Evolutionary conservation across 2,329 filamentous ascomycete species (phyloP), one percentile per base, ranked within the genome.

Genomic region (Scortechinia acanthostroma): DNA sequence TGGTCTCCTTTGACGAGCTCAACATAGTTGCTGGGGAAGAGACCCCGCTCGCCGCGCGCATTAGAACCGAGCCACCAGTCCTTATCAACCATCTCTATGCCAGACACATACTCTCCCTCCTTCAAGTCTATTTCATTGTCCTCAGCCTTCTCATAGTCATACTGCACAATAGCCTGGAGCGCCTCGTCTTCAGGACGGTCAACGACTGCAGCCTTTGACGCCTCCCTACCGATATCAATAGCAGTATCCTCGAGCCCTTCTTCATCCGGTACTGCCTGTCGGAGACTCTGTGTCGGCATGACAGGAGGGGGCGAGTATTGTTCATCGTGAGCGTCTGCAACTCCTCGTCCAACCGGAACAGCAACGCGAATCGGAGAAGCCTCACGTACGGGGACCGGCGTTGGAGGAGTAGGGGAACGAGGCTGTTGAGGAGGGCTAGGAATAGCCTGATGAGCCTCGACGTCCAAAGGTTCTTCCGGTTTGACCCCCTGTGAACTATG

Each of bases 31-130:
- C 88, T 93, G 3, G 93, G 93, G 74, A 98, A 97, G 25, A 98
- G 73, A 42, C 93, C 93, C 47, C 74, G 83, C 63, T 96, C 89
- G 54, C 93, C 93, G 49, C 73, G 74, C 19, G 76, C 69, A 68
- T 97, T 98, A 52, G 86, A 88, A 37, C 94, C 93, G 77, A 95
- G 86, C 93, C 93, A 98, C 93, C 93, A 98, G 60, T 98, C 91
- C 44, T 94, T 86, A 55, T 97, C 93, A 2, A 98, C 89, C 87
- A 94, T 94, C 50, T 97, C 89, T 56, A 98, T 95, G 59, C 95
- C 85, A 20, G 78, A 90, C 28, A 98, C 85, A 51, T 83, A 79
- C 56, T 96, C 88, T 50, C 91, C 91, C 65, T 98, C 93, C 21
- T 78, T 74, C 16, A 98, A 76, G 52, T 95, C 90, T 47, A 98